phyloP scores from a whole-genome alignment of 2,329 filamentous ascomycete genomes.

The Aotearoamyces nothofagi region DNA sequence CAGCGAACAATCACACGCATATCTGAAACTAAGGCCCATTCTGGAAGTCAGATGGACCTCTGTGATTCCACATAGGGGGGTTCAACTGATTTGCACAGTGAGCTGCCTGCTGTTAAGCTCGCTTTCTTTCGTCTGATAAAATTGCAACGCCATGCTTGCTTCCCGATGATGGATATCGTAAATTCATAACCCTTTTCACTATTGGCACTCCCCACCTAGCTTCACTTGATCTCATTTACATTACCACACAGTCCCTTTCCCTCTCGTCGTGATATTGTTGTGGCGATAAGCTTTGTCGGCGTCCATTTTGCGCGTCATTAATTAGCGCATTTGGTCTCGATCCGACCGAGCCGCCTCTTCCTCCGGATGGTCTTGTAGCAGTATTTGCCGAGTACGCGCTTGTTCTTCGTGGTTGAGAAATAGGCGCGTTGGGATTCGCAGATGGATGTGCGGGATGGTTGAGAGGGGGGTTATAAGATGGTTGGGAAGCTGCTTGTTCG shows the following conservation, averaged over 20 bases:
- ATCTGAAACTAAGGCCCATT: no score
- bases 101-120: no score
- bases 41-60: no score
- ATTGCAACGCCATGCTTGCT: no score
- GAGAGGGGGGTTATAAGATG: conserved; percentile 35
- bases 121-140: no score
- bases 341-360: conserved; percentile 1
- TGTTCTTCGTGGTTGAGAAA: conserved; percentile 1
- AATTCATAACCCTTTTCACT: conserved; percentile 1
- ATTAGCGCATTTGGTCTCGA: conserved; percentile 8
- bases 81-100: no score
- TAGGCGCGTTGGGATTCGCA: conserved; percentile 13
- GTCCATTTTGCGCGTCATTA: conserved; percentile 10
- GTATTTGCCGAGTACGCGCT: conserved; percentile 6
- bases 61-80: no score
- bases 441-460: conserved; percentile 26
- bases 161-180: no score
- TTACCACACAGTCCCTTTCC: conserved; percentile 29
- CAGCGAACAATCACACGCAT: no score
- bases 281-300: conserved; percentile 10
- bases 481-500: conserved; percentile 43
- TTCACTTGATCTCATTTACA: conserved; percentile 21
- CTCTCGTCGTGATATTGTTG: conserved; percentile 11
- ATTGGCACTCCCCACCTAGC: no score
- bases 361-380: conserved; percentile 7